Evolutionary conservation across 176 grass and related monocot genomes (phyloP).

Genomic region (Stipa capillata): DNA sequence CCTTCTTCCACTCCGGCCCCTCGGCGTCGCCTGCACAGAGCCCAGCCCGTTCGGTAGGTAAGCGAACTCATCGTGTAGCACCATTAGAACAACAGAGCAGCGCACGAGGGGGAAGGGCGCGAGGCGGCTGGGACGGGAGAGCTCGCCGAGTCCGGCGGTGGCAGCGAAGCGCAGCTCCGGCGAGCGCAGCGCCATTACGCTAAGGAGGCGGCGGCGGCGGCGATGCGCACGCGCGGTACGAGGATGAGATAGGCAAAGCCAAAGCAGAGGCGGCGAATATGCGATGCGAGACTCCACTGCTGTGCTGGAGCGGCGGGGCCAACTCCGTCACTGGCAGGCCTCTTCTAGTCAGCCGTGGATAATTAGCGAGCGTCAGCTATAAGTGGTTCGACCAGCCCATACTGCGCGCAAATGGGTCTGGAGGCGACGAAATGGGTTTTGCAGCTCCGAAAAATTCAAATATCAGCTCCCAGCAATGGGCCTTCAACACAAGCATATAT

Average conservation of each 20-base stretch:
- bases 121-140: conserved; percentile 28
- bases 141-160: conserved; percentile 30
- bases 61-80: not conserved
- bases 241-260: conserved; percentile 8
- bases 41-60: not conserved
- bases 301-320: not conserved
- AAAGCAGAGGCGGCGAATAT: conserved; percentile 12
- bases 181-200: conserved; percentile 53
- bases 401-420: no score
- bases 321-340: not conserved
- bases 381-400: no score
- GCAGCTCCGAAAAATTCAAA: no score
- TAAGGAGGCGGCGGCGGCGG: conserved; percentile 3
- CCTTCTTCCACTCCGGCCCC: conserved; percentile 55
- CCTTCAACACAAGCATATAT: no score
- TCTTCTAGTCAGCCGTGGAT: not conserved
- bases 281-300: not conserved
- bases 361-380: no score
- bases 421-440: no score
- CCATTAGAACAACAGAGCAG: not conserved
- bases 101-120: conserved; percentile 4
- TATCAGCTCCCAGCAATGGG: no score
- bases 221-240: not conserved
- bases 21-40: conserved; percentile 25
- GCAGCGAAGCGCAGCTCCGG: conserved; percentile 46